These are phyloP conservation scores for Magnaporthales sp. DNA, from an alignment of 2,329 filamentous ascomycete genomes.

Conservation along the genomic window DNA sequence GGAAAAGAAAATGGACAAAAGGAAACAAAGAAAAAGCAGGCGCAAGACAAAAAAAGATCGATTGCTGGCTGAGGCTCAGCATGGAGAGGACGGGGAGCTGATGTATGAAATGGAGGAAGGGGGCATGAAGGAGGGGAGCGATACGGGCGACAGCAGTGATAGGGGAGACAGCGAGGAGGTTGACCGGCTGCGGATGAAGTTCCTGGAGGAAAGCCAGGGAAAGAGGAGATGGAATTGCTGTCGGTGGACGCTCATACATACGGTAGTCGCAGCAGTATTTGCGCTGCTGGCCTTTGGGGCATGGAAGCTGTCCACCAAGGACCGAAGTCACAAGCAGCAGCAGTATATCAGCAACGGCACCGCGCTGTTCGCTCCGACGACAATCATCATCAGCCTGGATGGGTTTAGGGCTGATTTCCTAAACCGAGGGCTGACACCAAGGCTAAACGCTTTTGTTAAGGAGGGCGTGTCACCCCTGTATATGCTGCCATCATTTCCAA, in stretches of 20 bases:
- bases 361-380: constrained; percentile 81
- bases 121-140: constrained; percentile 56
- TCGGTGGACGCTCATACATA: constrained; percentile 44
- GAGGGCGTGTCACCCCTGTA: constrained; percentile 84
- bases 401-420: constrained; percentile 95
- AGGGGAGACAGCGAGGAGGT: constrained; percentile 51
- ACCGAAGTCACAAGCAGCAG: constrained; percentile 17
- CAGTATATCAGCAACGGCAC: constrained; percentile 67
- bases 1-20: constrained; percentile 30
- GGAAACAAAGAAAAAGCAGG: constrained; percentile 37
- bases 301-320: constrained; percentile 46
- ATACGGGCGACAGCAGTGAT: constrained; percentile 53
- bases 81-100: constrained; percentile 64
- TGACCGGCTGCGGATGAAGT: constrained; percentile 42
- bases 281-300: constrained; percentile 46
- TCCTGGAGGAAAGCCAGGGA: constrained; percentile 35
- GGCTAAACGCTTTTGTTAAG: constrained; percentile 66
- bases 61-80: constrained; percentile 41
- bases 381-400: constrained; percentile 87
- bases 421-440: constrained; percentile 72
- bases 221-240: constrained; percentile 45
- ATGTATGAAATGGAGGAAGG: constrained; percentile 92
- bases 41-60: constrained; percentile 44
- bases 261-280: constrained; percentile 43
- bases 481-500: constrained; percentile 92